Conservation (phyloP, 441 rosid genomes). For the Jatropha multifida region DNA sequence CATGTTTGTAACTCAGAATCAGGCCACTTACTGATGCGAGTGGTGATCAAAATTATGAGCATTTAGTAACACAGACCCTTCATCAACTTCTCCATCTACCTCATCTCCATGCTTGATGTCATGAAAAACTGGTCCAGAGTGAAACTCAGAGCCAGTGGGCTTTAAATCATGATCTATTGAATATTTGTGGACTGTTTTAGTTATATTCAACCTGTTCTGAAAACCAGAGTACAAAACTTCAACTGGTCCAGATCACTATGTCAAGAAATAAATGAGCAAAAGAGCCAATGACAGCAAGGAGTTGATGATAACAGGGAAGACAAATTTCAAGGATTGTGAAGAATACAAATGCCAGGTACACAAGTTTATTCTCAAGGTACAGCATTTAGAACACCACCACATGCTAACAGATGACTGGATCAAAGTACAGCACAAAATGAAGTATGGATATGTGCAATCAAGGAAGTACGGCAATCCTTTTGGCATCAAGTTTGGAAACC, state of each 20-base stretch:
- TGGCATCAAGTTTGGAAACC: not conserved
- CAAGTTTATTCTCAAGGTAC: not conserved
- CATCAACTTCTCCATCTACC: constrained; percentile 57
- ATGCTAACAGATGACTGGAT: constrained; percentile 2
- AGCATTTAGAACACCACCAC: not conserved
- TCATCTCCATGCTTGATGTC: constrained; percentile 90
- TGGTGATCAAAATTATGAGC: constrained; percentile 62
- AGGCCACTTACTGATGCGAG: constrained; percentile 71
- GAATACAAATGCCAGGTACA: not conserved
- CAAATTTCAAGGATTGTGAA: constrained; percentile 3
- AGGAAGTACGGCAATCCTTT: not conserved
- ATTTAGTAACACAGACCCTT: constrained; percentile 60
- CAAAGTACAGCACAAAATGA: not conserved
- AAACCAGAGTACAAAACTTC: constrained; percentile 31
- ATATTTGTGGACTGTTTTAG: constrained; percentile 89
- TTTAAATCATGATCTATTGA: constrained; percentile 82
- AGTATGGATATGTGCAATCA: not conserved
- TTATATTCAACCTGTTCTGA: constrained; percentile 98
- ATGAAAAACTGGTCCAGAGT: constrained; percentile 56
- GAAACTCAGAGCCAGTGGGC: constrained; percentile 82
- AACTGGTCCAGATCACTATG: not conserved
- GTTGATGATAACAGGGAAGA: not conserved
- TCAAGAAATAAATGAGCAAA: not conserved
- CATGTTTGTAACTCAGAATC: constrained; percentile 23
- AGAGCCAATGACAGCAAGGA: not conserved